Evolutionary conservation across 2,329 filamentous ascomycete genomes (phyloP).

Genomic region (Remersonia thermophila): DNA sequence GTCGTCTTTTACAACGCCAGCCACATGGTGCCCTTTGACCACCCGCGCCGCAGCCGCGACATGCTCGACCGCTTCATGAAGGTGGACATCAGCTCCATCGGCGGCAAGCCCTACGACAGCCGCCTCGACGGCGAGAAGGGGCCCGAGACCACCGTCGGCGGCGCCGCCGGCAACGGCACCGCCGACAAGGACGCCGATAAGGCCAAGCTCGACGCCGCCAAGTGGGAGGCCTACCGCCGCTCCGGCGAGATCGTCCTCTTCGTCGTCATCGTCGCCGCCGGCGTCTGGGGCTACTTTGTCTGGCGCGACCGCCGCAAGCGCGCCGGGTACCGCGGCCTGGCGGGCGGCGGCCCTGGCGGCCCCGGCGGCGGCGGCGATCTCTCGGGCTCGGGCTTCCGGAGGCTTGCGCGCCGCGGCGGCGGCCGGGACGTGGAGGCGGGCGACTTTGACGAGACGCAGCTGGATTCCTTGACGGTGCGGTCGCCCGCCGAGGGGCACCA

Average conservation of each 20-base stretch:
- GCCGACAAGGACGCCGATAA: constrained; percentile 55
- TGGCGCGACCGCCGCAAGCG: constrained; percentile 48
- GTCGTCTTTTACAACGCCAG: constrained; percentile 90
- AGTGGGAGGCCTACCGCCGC: constrained; percentile 80
- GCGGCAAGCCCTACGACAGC: constrained; percentile 65
- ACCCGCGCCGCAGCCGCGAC: constrained; percentile 71
- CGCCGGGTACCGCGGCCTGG: constrained; percentile 39
- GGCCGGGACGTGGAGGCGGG: constrained; percentile 45
- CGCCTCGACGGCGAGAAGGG: constrained; percentile 77
- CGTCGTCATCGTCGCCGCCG: constrained; percentile 63
- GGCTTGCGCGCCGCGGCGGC: constrained; percentile 33
- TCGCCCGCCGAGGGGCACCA: constrained; percentile 33
- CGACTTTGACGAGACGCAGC: constrained; percentile 54
- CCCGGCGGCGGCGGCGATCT: constrained; percentile 22
- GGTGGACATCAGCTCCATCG: constrained; percentile 82
- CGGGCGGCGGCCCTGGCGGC: constrained; percentile 24
- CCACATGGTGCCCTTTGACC: constrained; percentile 97
- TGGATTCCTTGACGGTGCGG: constrained; percentile 46
- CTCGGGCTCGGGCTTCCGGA: constrained; percentile 21
- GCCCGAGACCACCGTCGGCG: constrained; percentile 64
- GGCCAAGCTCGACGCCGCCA: constrained; percentile 64
- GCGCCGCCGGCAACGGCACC: constrained; percentile 45
- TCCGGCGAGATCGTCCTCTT: constrained; percentile 78
- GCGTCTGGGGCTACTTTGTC: constrained; percentile 61
- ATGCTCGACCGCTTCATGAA: constrained; percentile 97